Evolutionary conservation across 257 asterid genomes (phyloP).

Genomic region (Solanum medicagineum): DNA sequence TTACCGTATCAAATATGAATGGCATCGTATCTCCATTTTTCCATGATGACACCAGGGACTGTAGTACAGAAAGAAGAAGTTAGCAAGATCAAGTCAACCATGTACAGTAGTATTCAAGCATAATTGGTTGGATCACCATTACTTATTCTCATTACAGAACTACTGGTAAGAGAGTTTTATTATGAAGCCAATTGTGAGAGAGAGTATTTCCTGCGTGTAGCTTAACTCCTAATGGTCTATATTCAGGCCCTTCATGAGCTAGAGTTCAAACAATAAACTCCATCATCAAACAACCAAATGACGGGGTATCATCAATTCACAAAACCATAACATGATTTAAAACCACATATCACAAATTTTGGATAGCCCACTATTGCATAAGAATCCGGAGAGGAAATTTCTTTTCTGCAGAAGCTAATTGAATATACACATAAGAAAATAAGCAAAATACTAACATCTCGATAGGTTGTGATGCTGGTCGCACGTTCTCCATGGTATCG

Average conservation of each 20-base stretch:
- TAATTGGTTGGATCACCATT: background rate
- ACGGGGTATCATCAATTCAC: background rate
- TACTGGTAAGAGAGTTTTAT: background rate
- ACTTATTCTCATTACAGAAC: background rate
- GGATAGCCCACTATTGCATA: background rate
- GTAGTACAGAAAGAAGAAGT: conserved; percentile 11
- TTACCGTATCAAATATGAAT: conserved; percentile 83
- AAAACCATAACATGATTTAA: background rate
- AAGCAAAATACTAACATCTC: conserved; percentile 29
- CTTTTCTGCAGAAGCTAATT: background rate
- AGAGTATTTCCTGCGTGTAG: background rate
- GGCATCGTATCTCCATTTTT: conserved; percentile 81
- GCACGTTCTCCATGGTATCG: conserved; percentile 98
- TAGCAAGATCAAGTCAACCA: background rate
- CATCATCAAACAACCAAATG: background rate
- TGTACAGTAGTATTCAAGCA: background rate
- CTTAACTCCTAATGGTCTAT: background rate
- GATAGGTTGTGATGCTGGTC: conserved; percentile 57
- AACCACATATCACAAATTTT: background rate
- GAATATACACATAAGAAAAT: background rate
- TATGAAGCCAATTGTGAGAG: background rate
- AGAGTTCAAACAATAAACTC: background rate
- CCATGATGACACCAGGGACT: conserved; percentile 91
- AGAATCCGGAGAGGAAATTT: background rate
- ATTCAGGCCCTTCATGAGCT: background rate